Percentiles rank a stretch among this genome's conserved stretches.
These are phyloP conservation scores for Pythium guiyangense DNA, from an alignment of 352 stramenopile species.

Conservation along the genomic window DNA sequence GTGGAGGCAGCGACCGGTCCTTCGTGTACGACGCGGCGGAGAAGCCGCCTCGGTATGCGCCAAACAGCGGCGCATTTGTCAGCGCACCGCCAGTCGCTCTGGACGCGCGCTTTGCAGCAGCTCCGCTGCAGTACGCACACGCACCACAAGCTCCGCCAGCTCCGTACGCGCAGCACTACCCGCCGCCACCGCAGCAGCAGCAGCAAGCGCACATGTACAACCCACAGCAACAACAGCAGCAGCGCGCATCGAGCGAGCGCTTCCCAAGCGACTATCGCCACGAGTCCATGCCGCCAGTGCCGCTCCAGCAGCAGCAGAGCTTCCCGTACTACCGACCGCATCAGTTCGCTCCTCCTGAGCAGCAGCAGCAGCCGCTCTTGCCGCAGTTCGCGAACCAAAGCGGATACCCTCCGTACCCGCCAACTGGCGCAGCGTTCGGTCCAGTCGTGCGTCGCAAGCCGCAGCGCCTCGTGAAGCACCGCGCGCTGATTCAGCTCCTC, in stretches of 20 bases:
- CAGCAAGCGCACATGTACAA: background rate
- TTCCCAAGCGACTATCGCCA: background rate
- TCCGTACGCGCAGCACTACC: background rate
- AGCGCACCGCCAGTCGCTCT: background rate
- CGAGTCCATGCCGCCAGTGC: background rate
- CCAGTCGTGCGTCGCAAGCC: background rate
- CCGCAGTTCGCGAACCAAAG: background rate
- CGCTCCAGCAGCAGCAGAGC: background rate
- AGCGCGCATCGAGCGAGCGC: background rate
- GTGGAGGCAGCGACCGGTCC: slow-evolving; percentile 9
- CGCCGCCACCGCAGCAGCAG: background rate
- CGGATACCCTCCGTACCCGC: background rate
- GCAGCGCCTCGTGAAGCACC: background rate
- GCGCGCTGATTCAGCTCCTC: slow-evolving; percentile 1
- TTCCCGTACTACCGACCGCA: background rate
- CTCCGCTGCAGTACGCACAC: background rate
- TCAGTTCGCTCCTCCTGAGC: background rate
- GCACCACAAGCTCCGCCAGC: background rate
- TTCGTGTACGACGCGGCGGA: background rate
- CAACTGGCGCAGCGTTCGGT: background rate
- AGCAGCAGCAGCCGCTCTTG: slow-evolving; percentile 1
- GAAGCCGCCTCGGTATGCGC: background rate
- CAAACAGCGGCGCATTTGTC: background rate
- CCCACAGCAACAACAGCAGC: background rate
- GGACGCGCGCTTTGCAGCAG: background rate